Evolutionary conservation across 129 eudicot species (phyloP).

Genomic region (Pulicaria dysenterica): DNA sequence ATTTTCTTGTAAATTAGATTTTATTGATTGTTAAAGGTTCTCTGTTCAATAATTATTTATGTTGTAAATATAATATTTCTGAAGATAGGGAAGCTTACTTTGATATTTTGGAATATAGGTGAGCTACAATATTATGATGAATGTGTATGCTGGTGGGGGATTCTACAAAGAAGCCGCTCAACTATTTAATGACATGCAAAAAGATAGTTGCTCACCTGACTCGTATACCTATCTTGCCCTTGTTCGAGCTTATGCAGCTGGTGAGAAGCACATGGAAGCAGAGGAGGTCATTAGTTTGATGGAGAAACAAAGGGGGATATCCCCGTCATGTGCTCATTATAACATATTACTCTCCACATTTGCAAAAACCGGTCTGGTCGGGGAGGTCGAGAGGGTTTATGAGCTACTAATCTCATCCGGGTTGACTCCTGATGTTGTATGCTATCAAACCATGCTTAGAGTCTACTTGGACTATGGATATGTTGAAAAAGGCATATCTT

Average conservation of each 20-base stretch:
- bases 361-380: conserved; percentile 53
- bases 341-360: conserved; percentile 51
- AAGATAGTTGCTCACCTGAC: conserved; percentile 54
- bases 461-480: conserved; percentile 68
- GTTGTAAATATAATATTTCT: no score
- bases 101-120: conserved; percentile 48
- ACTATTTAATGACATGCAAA: conserved; percentile 58
- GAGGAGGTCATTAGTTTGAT: conserved; percentile 55
- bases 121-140: conserved; percentile 85
- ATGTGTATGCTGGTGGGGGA: conserved; percentile 55
- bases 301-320: conserved; percentile 63
- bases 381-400: conserved; percentile 68
- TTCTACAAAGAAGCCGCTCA: conserved; percentile 62
- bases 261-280: conserved; percentile 52
- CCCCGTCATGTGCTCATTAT: conserved; percentile 68
- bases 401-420: conserved; percentile 36
- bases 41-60: no score
- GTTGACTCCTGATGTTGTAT: conserved; percentile 57
- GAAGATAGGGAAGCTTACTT: background rate
- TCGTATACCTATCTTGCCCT: conserved; percentile 74
- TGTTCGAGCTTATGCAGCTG: conserved; percentile 58
- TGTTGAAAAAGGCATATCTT: conserved; percentile 63
- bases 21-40: no score
- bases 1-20: no score
- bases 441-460: conserved; percentile 60